phyloP scores from a whole-genome alignment of 1,284 basidiomycete species.

The Amylostereum areolatum region DNA sequence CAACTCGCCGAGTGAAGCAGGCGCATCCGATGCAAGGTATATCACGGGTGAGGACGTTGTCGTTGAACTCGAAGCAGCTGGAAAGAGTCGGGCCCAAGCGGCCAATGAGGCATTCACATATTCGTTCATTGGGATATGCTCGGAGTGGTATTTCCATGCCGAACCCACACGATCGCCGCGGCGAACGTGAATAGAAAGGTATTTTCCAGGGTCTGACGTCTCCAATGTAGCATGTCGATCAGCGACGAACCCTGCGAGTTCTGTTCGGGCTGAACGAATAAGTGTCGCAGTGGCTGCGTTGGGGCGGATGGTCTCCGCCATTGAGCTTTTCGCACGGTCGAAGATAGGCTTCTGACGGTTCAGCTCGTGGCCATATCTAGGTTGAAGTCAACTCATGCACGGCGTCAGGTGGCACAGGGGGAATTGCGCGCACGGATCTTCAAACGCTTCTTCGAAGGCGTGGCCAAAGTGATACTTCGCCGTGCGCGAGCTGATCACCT shows the following conservation, averaged over 20 bases:
- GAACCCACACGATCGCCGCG: slow-evolving; percentile 48
- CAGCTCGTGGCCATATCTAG: slow-evolving; percentile 46
- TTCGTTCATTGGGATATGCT: slow-evolving; percentile 43
- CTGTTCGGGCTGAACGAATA: slow-evolving; percentile 43
- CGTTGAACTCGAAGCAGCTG: too few relatives aligned
- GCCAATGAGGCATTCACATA: slow-evolving; percentile 40
- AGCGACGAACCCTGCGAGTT: slow-evolving; percentile 28
- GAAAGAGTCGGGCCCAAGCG: slow-evolving; percentile 18
- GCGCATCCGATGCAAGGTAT: slow-evolving; percentile 60
- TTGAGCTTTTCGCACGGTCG: slow-evolving; percentile 37
- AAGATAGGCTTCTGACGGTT: slow-evolving; percentile 54
- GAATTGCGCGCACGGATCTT: slow-evolving; percentile 46
- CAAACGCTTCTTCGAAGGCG: slow-evolving; percentile 48
- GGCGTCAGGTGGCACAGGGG: not conserved
- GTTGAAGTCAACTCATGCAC: not conserved
- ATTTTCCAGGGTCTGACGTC: slow-evolving; percentile 16
- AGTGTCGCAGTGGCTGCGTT: slow-evolving; percentile 38
- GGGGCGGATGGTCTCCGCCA: slow-evolving; percentile 47
- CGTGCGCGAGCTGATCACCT: slow-evolving; percentile 59
- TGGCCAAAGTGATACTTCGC: slow-evolving; percentile 59
- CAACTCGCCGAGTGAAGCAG: slow-evolving; percentile 37
- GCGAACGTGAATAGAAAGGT: slow-evolving; percentile 54
- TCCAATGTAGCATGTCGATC: slow-evolving; percentile 8
- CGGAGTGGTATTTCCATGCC: slow-evolving; percentile 38
- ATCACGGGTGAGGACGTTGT: slow-evolving; percentile 22